Percentiles rank a stretch among this genome's conserved stretches.
These are phyloP conservation scores for Fusarium phyllophilum DNA, from an alignment of 2,329 filamentous ascomycete genomes.

Conservation along the genomic window DNA sequence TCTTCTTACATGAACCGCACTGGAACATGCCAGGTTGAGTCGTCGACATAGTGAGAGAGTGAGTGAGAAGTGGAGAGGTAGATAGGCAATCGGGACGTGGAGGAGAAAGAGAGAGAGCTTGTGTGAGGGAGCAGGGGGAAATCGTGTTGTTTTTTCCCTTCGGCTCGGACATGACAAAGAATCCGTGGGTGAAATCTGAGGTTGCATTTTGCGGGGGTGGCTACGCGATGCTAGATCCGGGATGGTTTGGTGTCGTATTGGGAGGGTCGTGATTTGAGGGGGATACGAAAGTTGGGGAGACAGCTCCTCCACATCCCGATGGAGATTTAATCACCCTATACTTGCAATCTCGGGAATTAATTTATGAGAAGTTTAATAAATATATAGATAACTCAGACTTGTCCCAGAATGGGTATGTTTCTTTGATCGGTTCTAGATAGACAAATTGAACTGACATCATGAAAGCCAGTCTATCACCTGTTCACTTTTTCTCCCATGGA, in stretches of 20 bases:
- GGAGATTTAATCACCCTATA: not conserved
- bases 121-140: slow-evolving; percentile 2
- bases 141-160: slow-evolving; percentile 3
- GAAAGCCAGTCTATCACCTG: slow-evolving; percentile 27
- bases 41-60: slow-evolving; percentile 4
- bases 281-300: not conserved
- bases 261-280: not conserved
- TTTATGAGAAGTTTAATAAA: not conserved
- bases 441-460: not conserved
- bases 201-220: slow-evolving; percentile 6
- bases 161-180: slow-evolving; percentile 12
- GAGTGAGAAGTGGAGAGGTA: slow-evolving; percentile 8
- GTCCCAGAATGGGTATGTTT: slow-evolving; percentile 4
- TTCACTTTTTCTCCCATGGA: slow-evolving; percentile 41
- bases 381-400: not conserved
- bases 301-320: slow-evolving; percentile 16
- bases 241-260: not conserved
- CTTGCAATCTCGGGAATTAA: not conserved
- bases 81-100: slow-evolving; percentile 21
- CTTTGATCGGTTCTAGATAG: not conserved
- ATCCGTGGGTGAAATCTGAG: not conserved
- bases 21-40: slow-evolving; percentile 41
- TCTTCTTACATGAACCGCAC: slow-evolving; percentile 42
- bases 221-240: not conserved
- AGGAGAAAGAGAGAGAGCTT: slow-evolving; percentile 3